phyloP scores from a whole-genome alignment of 768 basidiomycete species.

The Termitomyces sp. region DNA sequence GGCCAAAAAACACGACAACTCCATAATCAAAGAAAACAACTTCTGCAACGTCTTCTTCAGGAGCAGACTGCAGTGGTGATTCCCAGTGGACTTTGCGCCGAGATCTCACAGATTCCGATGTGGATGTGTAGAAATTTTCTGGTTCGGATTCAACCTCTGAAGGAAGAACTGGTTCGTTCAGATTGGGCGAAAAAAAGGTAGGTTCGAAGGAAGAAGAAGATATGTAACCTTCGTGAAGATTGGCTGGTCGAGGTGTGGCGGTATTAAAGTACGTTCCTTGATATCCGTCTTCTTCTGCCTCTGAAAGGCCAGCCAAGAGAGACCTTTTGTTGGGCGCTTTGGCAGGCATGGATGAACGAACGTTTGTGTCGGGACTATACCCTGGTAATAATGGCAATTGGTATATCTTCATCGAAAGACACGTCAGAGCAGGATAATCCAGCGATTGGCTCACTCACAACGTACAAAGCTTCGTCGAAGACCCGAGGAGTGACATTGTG shows the following conservation, averaged over 20 bases:
- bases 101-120: slow-evolving; percentile 5
- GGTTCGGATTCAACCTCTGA: slow-evolving; percentile 12
- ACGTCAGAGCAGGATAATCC: neutral
- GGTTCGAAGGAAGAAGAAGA: slow-evolving; percentile 39
- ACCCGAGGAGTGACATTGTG: slow-evolving; percentile 86
- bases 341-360: slow-evolving; percentile 78
- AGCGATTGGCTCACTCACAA: slow-evolving; percentile 48
- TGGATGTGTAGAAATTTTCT: slow-evolving; percentile 4
- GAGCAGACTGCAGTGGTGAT: slow-evolving; percentile 12
- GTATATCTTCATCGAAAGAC: slow-evolving; percentile 61
- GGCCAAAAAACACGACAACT: slow-evolving; percentile 89
- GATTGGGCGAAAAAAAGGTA: slow-evolving; percentile 16
- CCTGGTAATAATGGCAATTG: slow-evolving; percentile 89
- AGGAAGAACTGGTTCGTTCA: neutral
- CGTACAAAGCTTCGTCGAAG: slow-evolving; percentile 93
- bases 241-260: slow-evolving; percentile 28
- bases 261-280: slow-evolving; percentile 77
- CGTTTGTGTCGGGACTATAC: slow-evolving; percentile 78
- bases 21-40: slow-evolving; percentile 85
- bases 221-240: slow-evolving; percentile 60
- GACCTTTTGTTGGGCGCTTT: slow-evolving; percentile 51
- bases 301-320: slow-evolving; percentile 65
- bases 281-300: slow-evolving; percentile 89
- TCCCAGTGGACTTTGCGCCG: slow-evolving; percentile 5
- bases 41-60: slow-evolving; percentile 60